These are phyloP conservation scores for Fomitopsis schrenkii DNA, from an alignment of 1,284 basidiomycete species.

Conservation along the genomic window DNA sequence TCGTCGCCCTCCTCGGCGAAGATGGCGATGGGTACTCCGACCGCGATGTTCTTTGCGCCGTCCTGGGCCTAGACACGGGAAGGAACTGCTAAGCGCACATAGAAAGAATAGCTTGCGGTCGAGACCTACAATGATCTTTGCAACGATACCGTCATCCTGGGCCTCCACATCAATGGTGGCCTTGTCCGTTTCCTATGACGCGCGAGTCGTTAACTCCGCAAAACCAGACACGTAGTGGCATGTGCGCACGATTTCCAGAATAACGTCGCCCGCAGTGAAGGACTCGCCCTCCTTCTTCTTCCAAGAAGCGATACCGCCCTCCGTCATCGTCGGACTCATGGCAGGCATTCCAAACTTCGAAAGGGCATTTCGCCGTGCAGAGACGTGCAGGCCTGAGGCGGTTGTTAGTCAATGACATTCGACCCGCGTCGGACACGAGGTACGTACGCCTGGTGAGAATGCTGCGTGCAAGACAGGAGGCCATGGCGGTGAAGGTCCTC, in stretches of 20 bases:
- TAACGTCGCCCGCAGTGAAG: conserved; percentile 88
- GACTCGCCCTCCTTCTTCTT: conserved; percentile 95
- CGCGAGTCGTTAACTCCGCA: conserved; percentile 5
- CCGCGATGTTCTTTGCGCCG: conserved; percentile 83
- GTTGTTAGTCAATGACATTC: conserved; percentile 5
- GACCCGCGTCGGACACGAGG: background rate
- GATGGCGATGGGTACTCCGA: conserved; percentile 88
- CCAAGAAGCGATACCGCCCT: conserved; percentile 97
- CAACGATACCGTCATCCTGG: conserved; percentile 93
- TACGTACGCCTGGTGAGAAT: conserved; percentile 63
- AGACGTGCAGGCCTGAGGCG: conserved; percentile 73
- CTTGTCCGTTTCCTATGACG: conserved; percentile 92
- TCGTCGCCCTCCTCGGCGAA: conserved; percentile 94
- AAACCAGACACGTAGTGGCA: background rate
- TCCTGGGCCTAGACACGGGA: conserved; percentile 58
- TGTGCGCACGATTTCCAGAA: conserved; percentile 83
- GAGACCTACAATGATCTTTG: conserved; percentile 77
- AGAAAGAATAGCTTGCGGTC: background rate
- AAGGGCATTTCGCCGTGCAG: conserved; percentile 75
- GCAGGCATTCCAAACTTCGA: conserved; percentile 96
- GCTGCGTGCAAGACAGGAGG: conserved; percentile 55
- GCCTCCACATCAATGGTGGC: conserved; percentile 99
- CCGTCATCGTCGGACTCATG: conserved; percentile 99
- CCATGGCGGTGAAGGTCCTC: conserved; percentile 37
- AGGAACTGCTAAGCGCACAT: background rate